Conservation (phyloP, 1,139 yeast genomes). For the Diutina sp. region DNA sequence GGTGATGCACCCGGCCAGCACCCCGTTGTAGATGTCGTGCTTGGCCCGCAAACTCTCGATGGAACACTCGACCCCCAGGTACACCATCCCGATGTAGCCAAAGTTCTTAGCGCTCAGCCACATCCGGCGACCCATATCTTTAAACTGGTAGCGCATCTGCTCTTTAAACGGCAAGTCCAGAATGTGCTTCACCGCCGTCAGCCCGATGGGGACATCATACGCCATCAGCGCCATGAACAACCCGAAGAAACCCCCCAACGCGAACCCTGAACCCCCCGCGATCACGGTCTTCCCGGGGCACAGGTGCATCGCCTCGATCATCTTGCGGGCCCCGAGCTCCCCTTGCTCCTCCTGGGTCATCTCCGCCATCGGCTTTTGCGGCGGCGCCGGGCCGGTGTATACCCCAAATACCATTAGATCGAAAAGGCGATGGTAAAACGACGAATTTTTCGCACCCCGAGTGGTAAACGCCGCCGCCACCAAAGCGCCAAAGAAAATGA, state of each 20-base stretch:
- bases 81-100: conserved; percentile 88
- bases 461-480: background rate
- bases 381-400: conserved; percentile 13
- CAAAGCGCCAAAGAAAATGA: too few relatives aligned
- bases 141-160: conserved; percentile 83
- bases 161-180: conserved; percentile 84
- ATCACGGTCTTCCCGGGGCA: conserved; percentile 91
- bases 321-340: conserved; percentile 75
- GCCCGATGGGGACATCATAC: conserved; percentile 68
- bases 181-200: conserved; percentile 39
- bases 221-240: conserved; percentile 93
- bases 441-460: background rate
- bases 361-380: conserved; percentile 38
- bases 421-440: background rate
- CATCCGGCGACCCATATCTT: conserved; percentile 85
- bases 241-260: conserved; percentile 92
- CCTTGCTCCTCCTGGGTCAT: conserved; percentile 92
- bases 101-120: conserved; percentile 85
- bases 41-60: conserved; percentile 81
- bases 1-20: conserved; percentile 87
- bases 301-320: conserved; percentile 77
- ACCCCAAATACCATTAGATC: conserved; percentile 14
- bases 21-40: conserved; percentile 86
- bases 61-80: conserved; percentile 89
- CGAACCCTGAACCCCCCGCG: conserved; percentile 93